Evolutionary conservation across 441 rosid genomes (phyloP).

Genomic region (Brassica hybrid): DNA sequence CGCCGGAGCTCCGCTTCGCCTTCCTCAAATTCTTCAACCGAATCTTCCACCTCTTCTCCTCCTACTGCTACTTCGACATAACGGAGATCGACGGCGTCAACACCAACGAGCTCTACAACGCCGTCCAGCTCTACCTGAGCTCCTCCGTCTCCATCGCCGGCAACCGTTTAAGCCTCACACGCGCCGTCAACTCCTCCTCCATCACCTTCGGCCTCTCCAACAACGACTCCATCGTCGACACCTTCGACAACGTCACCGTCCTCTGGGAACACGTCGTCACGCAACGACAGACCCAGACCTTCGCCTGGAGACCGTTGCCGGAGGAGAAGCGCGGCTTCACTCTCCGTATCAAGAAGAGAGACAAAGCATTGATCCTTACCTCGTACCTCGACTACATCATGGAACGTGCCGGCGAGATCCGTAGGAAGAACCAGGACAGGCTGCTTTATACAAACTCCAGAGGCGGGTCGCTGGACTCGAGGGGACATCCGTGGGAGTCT

Average conservation of each 20-base stretch:
- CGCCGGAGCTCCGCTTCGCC: conserved; percentile 79
- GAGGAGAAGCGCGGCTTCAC: conserved; percentile 92
- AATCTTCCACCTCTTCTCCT: conserved; percentile 54
- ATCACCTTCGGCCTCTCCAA: conserved; percentile 73
- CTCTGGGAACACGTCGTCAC: conserved; percentile 83
- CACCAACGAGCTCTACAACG: conserved; percentile 95
- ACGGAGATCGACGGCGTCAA: conserved; percentile 90
- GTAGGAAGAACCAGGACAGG: conserved; percentile 57
- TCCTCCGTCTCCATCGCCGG: conserved; percentile 71
- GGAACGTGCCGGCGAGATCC: conserved; percentile 70
- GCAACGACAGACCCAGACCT: conserved; percentile 64
- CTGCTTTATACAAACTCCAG: conserved; percentile 77
- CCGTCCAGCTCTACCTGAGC: conserved; percentile 84
- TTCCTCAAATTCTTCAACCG: conserved; percentile 59
- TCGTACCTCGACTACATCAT: conserved; percentile 72
- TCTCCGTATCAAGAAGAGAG: conserved; percentile 62
- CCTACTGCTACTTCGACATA: conserved; percentile 79
- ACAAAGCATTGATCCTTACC: conserved; percentile 58
- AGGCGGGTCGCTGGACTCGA: conserved; percentile 77
- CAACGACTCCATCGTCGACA: conserved; percentile 72
- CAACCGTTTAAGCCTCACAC: conserved; percentile 80
- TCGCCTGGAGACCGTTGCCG: conserved; percentile 80
- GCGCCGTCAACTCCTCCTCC: conserved; percentile 80
- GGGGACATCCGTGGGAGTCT: conserved; percentile 92
- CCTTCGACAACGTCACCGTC: conserved; percentile 57